phyloP scores from a whole-genome alignment of 2,329 filamentous ascomycete genomes.

The Colletotrichum liaoningense region DNA sequence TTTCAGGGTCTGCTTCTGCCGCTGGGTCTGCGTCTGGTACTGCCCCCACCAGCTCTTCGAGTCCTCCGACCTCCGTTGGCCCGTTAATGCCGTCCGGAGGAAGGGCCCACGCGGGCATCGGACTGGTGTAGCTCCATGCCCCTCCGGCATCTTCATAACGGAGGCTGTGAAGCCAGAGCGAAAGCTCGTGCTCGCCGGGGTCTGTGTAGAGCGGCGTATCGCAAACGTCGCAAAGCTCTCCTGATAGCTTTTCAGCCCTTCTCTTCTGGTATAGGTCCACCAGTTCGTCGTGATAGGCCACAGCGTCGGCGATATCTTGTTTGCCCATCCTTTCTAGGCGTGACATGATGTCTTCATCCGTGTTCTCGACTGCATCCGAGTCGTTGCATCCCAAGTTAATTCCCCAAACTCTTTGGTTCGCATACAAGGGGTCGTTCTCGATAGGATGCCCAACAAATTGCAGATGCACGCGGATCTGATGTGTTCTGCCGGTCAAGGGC shows the following conservation, averaged over 20 bases:
- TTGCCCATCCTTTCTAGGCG: conserved; percentile 92
- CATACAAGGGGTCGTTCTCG: conserved; percentile 97
- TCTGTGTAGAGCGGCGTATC: conserved; percentile 93
- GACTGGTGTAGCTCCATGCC: conserved; percentile 87
- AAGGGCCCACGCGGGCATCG: conserved; percentile 86
- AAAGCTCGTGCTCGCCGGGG: conserved; percentile 88
- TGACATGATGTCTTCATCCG: conserved; percentile 90
- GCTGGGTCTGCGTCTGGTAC: conserved; percentile 54
- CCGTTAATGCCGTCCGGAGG: conserved; percentile 80
- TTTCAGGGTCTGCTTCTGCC: conserved; percentile 55
- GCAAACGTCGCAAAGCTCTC: conserved; percentile 83
- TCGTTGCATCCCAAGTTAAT: conserved; percentile 77
- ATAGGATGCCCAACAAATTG: conserved; percentile 96
- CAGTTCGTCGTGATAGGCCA: conserved; percentile 95
- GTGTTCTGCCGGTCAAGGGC: conserved; percentile 92
- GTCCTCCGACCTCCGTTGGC: conserved; percentile 73
- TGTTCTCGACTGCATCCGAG: conserved; percentile 73
- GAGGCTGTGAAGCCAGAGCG: conserved; percentile 92
- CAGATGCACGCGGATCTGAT: conserved; percentile 94
- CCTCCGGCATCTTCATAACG: conserved; percentile 88
- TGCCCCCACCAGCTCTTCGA: conserved; percentile 70
- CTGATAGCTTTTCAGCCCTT: conserved; percentile 94
- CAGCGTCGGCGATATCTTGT: conserved; percentile 88
- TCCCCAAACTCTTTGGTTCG: conserved; percentile 93
- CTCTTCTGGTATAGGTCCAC: conserved; percentile 89